Evolutionary conservation across 108 stramenopile species (phyloP).

Genomic region (Cyclotella choctawhatcheeana): DNA sequence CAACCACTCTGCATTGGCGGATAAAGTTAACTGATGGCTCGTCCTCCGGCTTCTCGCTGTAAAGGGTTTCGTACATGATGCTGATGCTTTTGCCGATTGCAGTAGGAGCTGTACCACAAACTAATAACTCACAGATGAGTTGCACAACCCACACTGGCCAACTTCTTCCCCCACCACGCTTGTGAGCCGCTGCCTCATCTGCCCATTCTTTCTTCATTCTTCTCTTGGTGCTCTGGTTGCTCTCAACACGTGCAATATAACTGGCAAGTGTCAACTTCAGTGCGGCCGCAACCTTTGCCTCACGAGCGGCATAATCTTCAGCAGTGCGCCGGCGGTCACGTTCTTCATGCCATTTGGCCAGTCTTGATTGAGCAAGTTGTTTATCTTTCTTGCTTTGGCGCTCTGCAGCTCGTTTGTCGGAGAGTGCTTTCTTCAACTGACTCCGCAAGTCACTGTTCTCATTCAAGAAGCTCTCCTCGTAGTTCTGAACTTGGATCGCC

Average conservation of each 20-base stretch:
- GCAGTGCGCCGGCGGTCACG: not conserved
- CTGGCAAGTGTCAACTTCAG: too few species aligned
- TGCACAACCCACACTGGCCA: conserved; percentile 30
- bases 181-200: not conserved
- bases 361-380: not conserved
- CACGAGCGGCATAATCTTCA: not conserved
- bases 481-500: not conserved
- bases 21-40: conserved; percentile 18
- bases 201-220: conserved; percentile 10
- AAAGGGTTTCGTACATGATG: conserved; percentile 7
- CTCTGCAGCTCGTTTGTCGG: not conserved
- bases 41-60: not conserved
- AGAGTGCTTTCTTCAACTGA: not conserved
- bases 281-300: too few species aligned
- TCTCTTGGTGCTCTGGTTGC: not conserved
- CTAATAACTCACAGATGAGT: conserved; percentile 29
- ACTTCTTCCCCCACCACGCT: not conserved
- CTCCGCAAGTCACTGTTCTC: not conserved
- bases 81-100: conserved; percentile 2
- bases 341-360: not conserved
- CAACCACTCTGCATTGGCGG: not conserved
- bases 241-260: too few species aligned
- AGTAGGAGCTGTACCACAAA: conserved; percentile 13
- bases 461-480: not conserved
- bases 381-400: not conserved